Evolutionary conservation across 2,329 filamentous ascomycete species (phyloP).

Genomic region (Laburnicola sp.): DNA sequence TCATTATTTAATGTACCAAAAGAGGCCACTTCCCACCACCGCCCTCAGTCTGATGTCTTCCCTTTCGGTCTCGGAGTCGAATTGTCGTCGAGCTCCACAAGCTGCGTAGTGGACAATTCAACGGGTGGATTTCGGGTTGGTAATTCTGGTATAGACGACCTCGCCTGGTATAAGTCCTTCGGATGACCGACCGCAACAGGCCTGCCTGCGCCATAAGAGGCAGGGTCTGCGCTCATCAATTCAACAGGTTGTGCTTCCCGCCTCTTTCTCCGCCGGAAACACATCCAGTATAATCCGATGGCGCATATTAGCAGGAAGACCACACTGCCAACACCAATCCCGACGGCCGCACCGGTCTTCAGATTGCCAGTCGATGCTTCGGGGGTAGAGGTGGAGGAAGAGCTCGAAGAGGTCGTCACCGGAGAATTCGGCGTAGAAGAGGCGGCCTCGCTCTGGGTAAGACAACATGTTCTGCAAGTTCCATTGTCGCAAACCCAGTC

Average conservation of each 20-base stretch:
- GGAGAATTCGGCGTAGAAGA: not conserved
- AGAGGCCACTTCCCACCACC: no score
- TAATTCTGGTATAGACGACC: slow-evolving; percentile 8
- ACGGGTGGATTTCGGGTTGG: slow-evolving; percentile 4
- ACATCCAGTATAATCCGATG: slow-evolving; percentile 29
- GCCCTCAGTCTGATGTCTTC: not conserved
- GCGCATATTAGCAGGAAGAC: slow-evolving; percentile 24
- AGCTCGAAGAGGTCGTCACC: not conserved
- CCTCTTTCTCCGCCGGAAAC: slow-evolving; percentile 19
- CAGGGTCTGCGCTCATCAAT: not conserved
- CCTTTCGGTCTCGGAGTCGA: not conserved
- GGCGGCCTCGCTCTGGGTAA: not conserved
- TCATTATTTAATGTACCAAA: no score
- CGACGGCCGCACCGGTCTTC: slow-evolving; percentile 26
- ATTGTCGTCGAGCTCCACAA: slow-evolving; percentile 19
- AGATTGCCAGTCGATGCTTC: slow-evolving; percentile 12
- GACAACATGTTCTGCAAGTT: slow-evolving; percentile 22
- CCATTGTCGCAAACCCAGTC: slow-evolving; percentile 28
- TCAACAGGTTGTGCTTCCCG: not conserved
- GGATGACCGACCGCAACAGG: not conserved
- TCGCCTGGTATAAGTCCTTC: slow-evolving; percentile 5
- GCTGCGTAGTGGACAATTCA: slow-evolving; percentile 14
- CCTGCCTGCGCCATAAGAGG: not conserved
- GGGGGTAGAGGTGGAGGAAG: not conserved
- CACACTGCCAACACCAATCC: slow-evolving; percentile 32